Evolutionary conservation across 192 early-diverging fungal genomes (phyloP).

Genomic region (Funneliformis geosporum): DNA sequence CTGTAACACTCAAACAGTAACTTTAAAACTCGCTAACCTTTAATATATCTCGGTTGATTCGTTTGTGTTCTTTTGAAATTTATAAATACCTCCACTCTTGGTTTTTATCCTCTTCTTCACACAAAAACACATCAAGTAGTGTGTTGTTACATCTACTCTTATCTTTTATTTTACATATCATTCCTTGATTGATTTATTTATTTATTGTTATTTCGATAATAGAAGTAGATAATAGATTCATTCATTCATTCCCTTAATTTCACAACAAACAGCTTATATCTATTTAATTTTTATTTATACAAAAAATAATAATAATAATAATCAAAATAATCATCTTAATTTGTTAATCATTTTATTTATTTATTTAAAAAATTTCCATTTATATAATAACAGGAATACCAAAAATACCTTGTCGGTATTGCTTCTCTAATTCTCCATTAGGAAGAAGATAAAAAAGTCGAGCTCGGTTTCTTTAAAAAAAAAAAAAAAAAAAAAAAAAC

Average conservation of each 20-base stretch:
- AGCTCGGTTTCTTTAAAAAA: neutral
- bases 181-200: no score
- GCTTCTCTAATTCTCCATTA: neutral
- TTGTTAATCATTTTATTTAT: no score
- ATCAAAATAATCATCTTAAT: no score
- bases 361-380: no score
- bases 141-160: no score
- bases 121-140: neutral
- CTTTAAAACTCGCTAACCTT: neutral
- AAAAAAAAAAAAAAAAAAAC: neutral
- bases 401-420: neutral
- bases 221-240: no score
- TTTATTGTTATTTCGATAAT: no score
- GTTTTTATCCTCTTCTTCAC: neutral
- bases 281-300: no score
- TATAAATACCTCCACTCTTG: neutral
- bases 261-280: no score
- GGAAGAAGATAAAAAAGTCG: conserved; percentile 3
- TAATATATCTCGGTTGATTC: neutral
- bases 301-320: no score
- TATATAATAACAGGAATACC: neutral
- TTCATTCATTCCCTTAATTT: neutral
- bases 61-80: neutral
- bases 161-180: no score
- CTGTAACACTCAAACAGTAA: neutral